These are phyloP conservation scores for Termitomyces sp. DNA, from an alignment of 768 basidiomycete genomes.

Conservation along the genomic window DNA sequence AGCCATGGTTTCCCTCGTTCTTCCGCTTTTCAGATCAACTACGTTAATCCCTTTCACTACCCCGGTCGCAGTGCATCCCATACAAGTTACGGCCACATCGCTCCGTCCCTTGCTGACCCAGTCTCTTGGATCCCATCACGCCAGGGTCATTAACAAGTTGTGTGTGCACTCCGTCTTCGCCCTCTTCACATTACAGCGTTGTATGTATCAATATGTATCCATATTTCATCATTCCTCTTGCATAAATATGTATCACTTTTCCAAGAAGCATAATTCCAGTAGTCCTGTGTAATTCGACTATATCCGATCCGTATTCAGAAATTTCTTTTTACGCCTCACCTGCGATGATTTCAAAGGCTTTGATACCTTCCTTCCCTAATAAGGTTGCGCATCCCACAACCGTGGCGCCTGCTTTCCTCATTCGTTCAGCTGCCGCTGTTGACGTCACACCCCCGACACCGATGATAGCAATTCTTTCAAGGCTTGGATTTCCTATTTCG, in stretches of 20 bases:
- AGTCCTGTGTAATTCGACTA: neutral
- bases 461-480: slow-evolving; percentile 53
- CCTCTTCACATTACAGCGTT: slow-evolving; percentile 1
- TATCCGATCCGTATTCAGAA: neutral
- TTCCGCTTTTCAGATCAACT: slow-evolving; percentile 3
- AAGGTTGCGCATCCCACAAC: slow-evolving; percentile 59
- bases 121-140: slow-evolving; percentile 10
- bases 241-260: slow-evolving; percentile 3
- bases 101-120: slow-evolving; percentile 4
- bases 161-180: neutral
- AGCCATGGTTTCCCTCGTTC: neutral
- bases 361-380: slow-evolving; percentile 47
- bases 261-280: neutral
- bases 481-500: slow-evolving; percentile 24
- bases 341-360: slow-evolving; percentile 42
- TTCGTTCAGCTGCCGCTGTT: slow-evolving; percentile 52
- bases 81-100: neutral
- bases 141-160: neutral
- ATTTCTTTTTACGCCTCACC: neutral
- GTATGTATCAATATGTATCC: slow-evolving; percentile 14
- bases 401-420: slow-evolving; percentile 69
- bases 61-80: neutral
- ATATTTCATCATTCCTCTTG: slow-evolving; percentile 1
- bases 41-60: slow-evolving; percentile 4
- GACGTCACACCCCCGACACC: slow-evolving; percentile 82